Conservation (phyloP, 441 rosid species). For the Brassica hybrid region DNA sequence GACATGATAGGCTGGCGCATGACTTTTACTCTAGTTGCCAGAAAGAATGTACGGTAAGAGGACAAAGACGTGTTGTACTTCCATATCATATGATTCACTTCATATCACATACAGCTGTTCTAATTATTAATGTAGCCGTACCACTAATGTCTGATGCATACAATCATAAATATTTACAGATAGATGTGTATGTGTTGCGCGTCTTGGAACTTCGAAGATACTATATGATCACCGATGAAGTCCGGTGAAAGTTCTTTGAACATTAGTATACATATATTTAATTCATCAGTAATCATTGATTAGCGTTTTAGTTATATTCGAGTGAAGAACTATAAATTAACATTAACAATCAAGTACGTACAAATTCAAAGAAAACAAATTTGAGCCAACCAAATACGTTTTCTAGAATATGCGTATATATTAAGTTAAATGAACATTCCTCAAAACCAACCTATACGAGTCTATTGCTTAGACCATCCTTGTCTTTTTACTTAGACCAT, state of each 20-base stretch:
- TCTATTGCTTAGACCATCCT: background rate
- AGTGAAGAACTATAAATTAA: background rate
- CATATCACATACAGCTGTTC: conserved; percentile 38
- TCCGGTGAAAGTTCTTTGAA: conserved; percentile 31
- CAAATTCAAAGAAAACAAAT: background rate
- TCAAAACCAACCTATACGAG: background rate
- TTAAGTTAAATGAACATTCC: background rate
- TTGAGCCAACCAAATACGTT: background rate
- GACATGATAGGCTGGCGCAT: conserved; percentile 37
- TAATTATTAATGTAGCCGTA: conserved; percentile 21
- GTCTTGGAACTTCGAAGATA: conserved; percentile 17
- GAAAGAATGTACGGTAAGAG: conserved; percentile 43
- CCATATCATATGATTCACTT: conserved; percentile 28
- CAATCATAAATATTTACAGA: conserved; percentile 31
- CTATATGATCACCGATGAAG: conserved; percentile 21
- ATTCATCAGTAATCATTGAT: conserved; percentile 13
- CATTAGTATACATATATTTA: background rate
- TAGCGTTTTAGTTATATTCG: background rate
- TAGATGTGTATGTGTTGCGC: conserved; percentile 14
- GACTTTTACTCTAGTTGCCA: conserved; percentile 36
- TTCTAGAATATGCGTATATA: background rate
- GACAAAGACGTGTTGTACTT: conserved; percentile 47
- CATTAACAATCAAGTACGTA: background rate
- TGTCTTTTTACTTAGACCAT: no score
- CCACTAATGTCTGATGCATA: conserved; percentile 28